Evolutionary conservation across 1,284 basidiomycete species (phyloP), one percentile per base, ranked within the genome.

Genomic region (Pseudozyma tsukubaensis): DNA sequence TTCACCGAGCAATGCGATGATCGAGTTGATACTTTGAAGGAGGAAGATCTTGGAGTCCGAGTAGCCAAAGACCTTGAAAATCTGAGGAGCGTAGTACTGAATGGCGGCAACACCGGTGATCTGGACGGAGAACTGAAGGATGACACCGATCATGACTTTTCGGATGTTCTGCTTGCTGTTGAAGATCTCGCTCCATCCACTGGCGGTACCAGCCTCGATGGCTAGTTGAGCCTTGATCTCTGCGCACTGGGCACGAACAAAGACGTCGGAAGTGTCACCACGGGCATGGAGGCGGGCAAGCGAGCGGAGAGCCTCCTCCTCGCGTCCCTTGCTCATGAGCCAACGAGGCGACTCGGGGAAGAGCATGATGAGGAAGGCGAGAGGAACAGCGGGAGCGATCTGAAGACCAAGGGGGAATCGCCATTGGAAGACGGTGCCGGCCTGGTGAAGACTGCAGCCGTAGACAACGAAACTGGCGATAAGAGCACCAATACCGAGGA

Each of bases 11-110:
- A 90, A 85, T 4, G 89, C 89, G 60, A 89, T 88, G 60, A 90
- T 85, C 49, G 87, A 88, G 85, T 89, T 90, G 81, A 90, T 88
- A 8, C 87, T 88, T 81, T 90, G 89, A 81, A 90, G 88, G 29
- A 89, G 85, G 19, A 90, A 87, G 49, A 89, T 80, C 53, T 87
- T 50, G 36, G 78, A 49, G 42, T 86, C 62, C 85, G 87, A 45
- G 87, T 88, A 80, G 81, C 87, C 86, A 86, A 90, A 64, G 14
- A 69, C 64, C 11, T 35, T 59, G 35, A 75, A 72, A 59, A 79
- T 76, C 3, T 68, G 67, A 40, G 85, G 85, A 7, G 85, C 83
- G 76, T 87, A 88, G 83, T 88, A 88, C 68, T 88, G 87, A 57
- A 88, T 87, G 43, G 85, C 85, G 21, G 86, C 86, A n/a, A 88